Evolutionary conservation across 768 basidiomycete genomes (phyloP).

Genomic region (Lactarius evosmus): DNA sequence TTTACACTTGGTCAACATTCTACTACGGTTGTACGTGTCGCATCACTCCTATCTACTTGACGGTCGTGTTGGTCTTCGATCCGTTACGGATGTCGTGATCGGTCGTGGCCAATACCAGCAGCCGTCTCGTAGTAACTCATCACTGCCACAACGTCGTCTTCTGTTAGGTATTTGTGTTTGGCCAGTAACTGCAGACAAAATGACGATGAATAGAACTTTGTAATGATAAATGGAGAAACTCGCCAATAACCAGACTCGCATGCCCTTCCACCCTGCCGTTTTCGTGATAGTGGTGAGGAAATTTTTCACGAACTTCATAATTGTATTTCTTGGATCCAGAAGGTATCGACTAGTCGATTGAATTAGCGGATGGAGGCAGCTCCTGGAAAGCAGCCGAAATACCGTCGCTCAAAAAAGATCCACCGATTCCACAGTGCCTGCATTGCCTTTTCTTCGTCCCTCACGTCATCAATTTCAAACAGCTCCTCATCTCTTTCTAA

Average conservation of each 20-base stretch:
- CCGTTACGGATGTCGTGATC: neutral
- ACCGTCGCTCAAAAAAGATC: constrained; percentile 55
- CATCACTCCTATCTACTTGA: neutral
- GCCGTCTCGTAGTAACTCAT: constrained; percentile 16
- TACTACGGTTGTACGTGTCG: neutral
- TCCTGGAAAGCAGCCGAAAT: neutral
- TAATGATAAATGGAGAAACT: neutral
- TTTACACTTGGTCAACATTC: neutral
- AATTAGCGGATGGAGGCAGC: neutral
- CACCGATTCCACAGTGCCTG: constrained; percentile 74
- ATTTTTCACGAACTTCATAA: constrained; percentile 3
- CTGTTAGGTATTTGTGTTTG: constrained; percentile 22
- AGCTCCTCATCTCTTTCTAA: constrained; percentile 74
- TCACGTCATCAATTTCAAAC: constrained; percentile 65
- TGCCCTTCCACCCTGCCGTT: constrained; percentile 20
- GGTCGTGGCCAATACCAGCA: neutral
- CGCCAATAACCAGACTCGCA: constrained; percentile 24
- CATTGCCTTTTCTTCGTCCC: constrained; percentile 77
- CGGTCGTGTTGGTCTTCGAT: neutral
- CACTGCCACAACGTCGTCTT: constrained; percentile 17
- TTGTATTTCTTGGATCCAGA: constrained; percentile 4
- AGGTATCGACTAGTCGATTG: constrained; percentile 10
- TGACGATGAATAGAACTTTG: neutral
- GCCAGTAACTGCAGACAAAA: constrained; percentile 13
- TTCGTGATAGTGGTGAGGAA: constrained; percentile 7